Evolutionary conservation across 1,284 basidiomycete species (phyloP), one percentile per base, ranked within the genome.

Genomic region (Pascua sp.): DNA sequence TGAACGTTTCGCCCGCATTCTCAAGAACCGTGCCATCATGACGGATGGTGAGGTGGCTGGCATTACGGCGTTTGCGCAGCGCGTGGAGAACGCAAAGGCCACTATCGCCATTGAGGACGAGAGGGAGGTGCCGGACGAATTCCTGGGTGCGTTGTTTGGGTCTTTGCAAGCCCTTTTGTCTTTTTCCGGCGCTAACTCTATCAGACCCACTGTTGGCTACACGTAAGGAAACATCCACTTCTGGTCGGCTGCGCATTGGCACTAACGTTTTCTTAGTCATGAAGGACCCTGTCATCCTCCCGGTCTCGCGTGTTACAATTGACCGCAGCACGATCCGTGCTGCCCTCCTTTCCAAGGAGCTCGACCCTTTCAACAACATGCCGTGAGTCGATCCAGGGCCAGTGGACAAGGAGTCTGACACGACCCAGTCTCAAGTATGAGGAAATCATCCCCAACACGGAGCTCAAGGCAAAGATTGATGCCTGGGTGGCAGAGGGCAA

Each of bases 281-380:
- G 96, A 87, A 86, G 57, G 92, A 98, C 73, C 96, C 96, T 1
- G 95, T 98, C 58, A 85, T 86, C 44, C 77, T 99, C 49, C 96
- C 96, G 0, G 86, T 89, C 0, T 97, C 93, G 2, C 84, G 82
- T 54, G 81, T 86, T 0, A 83, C 90, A 36, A 77, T 99, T 47
- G 96, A 99, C 75, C 85, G 90, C 42, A 84, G 89, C 1, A 98
- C 95, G 1, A 98, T 99, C 80, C 96, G 97, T 71, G 89, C 92
- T 1, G 92, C 95, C 72, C 79, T 98, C 47, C 79, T 98, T 24
- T 95, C 92, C 2, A 95, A 98, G 71, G 80, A 86, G 16, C 91
- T 86, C 56, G 91, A 94, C 75, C 92, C 92, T 0, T 94, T 94
- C 83, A 95, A 93, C 76, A 86, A 91, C 49, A 78, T 81, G 38